Evolutionary conservation across 139 green algal genomes (phyloP).

Genomic region (Trebouxia sp.): DNA sequence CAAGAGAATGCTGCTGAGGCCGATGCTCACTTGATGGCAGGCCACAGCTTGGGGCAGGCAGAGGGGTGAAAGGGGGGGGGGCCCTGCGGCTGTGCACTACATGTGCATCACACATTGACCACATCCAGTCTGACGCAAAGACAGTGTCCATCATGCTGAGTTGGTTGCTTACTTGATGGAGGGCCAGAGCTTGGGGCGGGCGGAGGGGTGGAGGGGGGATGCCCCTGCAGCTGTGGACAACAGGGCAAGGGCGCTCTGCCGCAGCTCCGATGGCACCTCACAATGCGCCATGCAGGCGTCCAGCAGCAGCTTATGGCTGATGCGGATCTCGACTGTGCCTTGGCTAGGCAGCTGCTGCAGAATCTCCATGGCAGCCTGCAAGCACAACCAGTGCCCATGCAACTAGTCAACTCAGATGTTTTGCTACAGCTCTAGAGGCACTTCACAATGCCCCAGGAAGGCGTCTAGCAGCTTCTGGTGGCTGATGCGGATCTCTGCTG

Average conservation of each 20-base stretch:
- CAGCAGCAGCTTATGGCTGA: conserved; percentile 61
- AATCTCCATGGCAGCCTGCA: conserved; percentile 32
- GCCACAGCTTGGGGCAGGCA: conserved; percentile 52
- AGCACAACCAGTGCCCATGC: not conserved
- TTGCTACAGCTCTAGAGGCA: too few relatives aligned
- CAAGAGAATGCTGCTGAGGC: too few relatives aligned
- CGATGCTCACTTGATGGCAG: conserved; percentile 38
- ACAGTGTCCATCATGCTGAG: not conserved
- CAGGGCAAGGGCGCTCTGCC: conserved; percentile 46
- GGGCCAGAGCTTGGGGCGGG: conserved; percentile 55
- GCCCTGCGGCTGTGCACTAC: conserved; percentile 42
- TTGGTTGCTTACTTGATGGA: conserved; percentile 35
- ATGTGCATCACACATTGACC: conserved; percentile 44
- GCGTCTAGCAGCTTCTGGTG: too few relatives aligned
- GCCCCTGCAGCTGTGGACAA: conserved; percentile 46
- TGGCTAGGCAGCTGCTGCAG: conserved; percentile 47
- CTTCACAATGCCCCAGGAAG: too few relatives aligned
- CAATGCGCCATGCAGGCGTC: conserved; percentile 33
- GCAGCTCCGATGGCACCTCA: conserved; percentile 40
- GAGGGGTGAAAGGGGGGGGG: conserved; percentile 32
- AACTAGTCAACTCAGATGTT: too few relatives aligned
- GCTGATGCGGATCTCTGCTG: too few relatives aligned
- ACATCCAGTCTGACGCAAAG: too few relatives aligned
- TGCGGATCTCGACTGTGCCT: conserved; percentile 46
- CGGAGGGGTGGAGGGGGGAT: conserved; percentile 37